Evolutionary conservation across 306 rosid genomes (phyloP), one percentile per base, ranked within the genome.

Genomic region (Alnus glutinosa): DNA sequence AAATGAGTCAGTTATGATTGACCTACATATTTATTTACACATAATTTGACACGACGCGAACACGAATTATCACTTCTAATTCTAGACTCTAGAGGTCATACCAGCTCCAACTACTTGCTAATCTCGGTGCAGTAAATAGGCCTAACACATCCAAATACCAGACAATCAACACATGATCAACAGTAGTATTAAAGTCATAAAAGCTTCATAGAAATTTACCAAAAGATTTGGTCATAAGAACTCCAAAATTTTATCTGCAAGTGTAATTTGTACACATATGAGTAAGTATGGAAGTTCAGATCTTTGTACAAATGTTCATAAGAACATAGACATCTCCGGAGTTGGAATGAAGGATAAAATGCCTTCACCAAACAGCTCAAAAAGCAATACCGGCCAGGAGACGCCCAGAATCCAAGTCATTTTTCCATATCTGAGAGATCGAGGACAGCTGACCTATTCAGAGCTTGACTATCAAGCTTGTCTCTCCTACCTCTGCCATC

Each of bases 341-440:
- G 87, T 71, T 78, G 84, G 89, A 82, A 90, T 78, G 86, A 89
- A 89, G 68, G 93, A 79, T 52, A 90, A 83, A 77, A 90, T 88
- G 78, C 51, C 85, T 82, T 92, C 94, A 55, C 94, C 94, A 73
- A 92, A 89, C 75, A 87, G 76, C 80, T 90, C 93, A 73, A 79
- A 83, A 81, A 90, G 76, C 16, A 87, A 85, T 12, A 79, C 81
- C 28, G 28, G 28, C 28, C 74, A 87, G 80, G 71, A 79, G 76
- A 10, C 90, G 83, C 63, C 94, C 93, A 73, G 95, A 92, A 80
- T 90, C 79, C 75, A 92, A 91, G 74, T 87, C 95, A 18, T 90
- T 89, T 80, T 85, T 90, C 97, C 95, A 90, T 71, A 92, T 81
- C 81, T 89, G 97, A 49, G 75, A 32, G 23, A 23, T 23, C 28